Evolutionary conservation across 2,329 filamentous ascomycete species (phyloP).

Genomic region (Ascochyta koolunga): DNA sequence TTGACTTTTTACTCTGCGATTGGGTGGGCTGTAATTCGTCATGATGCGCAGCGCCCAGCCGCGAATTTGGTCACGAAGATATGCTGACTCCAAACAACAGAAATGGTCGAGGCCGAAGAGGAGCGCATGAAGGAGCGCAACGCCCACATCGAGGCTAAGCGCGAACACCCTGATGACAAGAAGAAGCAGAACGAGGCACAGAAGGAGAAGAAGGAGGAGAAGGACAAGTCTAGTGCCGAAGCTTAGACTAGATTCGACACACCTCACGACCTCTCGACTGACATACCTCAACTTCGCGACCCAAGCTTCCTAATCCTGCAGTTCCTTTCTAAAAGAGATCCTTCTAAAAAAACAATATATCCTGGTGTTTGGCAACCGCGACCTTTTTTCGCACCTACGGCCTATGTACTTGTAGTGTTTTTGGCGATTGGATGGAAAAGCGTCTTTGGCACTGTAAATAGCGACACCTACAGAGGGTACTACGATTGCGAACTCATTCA

Average conservation of each 20-base stretch:
- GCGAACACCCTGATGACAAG: constrained; percentile 21
- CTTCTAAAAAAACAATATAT: constrained; percentile 8
- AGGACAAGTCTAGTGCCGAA: constrained; percentile 22
- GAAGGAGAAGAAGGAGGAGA: constrained; percentile 30
- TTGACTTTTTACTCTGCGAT: not conserved
- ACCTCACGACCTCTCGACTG: not conserved
- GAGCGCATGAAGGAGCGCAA: constrained; percentile 61
- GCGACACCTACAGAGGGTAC: not conserved
- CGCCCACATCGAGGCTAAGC: constrained; percentile 23
- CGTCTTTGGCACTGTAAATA: constrained; percentile 8
- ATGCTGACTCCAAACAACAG: constrained; percentile 51
- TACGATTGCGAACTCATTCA: not conserved
- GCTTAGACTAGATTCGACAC: constrained; percentile 1
- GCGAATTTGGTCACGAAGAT: not conserved
- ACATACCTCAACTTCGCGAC: not conserved
- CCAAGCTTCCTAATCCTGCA: not conserved
- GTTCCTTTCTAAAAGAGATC: not conserved
- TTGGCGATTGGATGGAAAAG: constrained; percentile 3
- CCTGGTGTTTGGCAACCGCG: constrained; percentile 25
- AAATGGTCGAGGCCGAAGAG: constrained; percentile 85
- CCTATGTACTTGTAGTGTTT: constrained; percentile 23
- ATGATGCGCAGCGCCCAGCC: constrained; percentile 8
- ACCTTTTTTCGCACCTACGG: constrained; percentile 9
- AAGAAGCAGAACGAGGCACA: constrained; percentile 24
- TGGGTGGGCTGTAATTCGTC: constrained; percentile 12